phyloP scores from a whole-genome alignment of 495 filamentous ascomycete genomes.

The Neurospora tetraspora region DNA sequence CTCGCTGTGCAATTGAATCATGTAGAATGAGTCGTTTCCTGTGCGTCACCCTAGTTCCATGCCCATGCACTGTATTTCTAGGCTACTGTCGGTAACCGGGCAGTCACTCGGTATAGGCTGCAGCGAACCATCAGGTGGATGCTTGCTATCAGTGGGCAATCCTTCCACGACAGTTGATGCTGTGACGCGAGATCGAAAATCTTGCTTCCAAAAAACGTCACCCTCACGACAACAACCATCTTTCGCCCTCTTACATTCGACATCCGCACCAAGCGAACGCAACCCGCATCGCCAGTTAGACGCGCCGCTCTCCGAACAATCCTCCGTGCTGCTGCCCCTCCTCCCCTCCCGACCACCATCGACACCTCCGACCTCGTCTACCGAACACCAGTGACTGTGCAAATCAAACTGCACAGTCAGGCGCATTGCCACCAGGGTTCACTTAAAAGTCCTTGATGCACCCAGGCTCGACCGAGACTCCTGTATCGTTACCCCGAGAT shows the following conservation, averaged over 20 bases:
- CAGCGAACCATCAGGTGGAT: background rate
- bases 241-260: background rate
- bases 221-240: background rate
- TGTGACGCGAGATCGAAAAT: background rate
- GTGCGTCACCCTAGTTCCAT: background rate
- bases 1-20: background rate
- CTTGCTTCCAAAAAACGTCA: slow-evolving; percentile 8
- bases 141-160: background rate
- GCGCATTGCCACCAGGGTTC: slow-evolving; percentile 23
- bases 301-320: background rate
- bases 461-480: slow-evolving; percentile 59
- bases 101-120: background rate
- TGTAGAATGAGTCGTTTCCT: background rate
- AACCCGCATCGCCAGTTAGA: background rate
- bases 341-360: background rate
- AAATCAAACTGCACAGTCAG: slow-evolving; percentile 55
- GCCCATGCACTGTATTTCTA: background rate
- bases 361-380: background rate
- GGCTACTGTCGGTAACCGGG: background rate
- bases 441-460: slow-evolving; percentile 69
- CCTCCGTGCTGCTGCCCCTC: background rate
- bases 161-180: background rate
- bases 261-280: background rate
- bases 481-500: slow-evolving; percentile 13
- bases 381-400: slow-evolving; percentile 23